Base-by-base conservation (phyloP, 345 rosid genomes). In the Salix dunnii region DNA sequence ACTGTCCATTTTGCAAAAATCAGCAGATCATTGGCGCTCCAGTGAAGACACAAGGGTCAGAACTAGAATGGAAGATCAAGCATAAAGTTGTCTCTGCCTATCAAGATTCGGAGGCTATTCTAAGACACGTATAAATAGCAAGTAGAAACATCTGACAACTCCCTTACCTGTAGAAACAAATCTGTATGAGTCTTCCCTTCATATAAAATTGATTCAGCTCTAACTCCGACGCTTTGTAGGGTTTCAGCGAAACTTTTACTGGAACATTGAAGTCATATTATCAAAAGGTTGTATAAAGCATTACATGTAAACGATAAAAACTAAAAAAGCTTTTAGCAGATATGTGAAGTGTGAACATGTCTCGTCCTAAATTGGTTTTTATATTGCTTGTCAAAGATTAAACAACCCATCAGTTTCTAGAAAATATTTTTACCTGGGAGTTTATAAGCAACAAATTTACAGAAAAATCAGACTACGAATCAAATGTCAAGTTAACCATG, bases 101-200 rank as follows among this genome's bases (percentile, higher is more conserved):
- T 43, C 17, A 43, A 13, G 5, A 17, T 43, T 43, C 49, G 17
- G 49, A 43, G 17, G 17, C 4, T 43, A 43, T 2, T 14, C 17
- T 46, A 12, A 13, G 49, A 46, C 49, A 46, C 49, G 16, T 13
- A 13, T 46, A 46, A 13, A 46, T 46, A 46, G 49, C 49, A 13
- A 28, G 46, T 3, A 25, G 36, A 70, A 25, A 46, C 7, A 61
- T 49, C 28, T 38, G 67, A 67, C 30, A 23, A 53, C 36, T 71
- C 73, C 21, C 83, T 83, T 80, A 91, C 99, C 97, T 96, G 99
- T 78, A 93, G 92, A 87, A 96, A 96, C 84, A 93, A 77, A 84
- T 96, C 99, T 13, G 99, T 93, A 86, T 93, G 99, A 67, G 97
- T 93, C 79, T 91, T 96, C 49, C 95, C 98, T 74, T 92, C 94